phyloP scores from a whole-genome alignment of 1,284 basidiomycete genomes.

The Austropuccinia psidii region DNA sequence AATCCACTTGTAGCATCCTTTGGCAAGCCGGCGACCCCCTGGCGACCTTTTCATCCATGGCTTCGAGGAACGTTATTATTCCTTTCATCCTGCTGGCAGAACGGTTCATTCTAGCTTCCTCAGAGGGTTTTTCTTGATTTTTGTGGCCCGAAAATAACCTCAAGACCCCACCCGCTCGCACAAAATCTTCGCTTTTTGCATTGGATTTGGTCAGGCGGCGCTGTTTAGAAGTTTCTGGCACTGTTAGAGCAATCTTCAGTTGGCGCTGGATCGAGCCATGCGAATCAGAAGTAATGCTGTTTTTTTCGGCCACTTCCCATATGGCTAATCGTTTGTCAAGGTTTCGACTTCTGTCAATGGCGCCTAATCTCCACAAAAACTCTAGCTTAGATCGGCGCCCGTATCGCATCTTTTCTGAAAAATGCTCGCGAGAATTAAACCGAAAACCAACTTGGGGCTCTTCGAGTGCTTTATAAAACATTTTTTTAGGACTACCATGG shows the following conservation, averaged over 20 bases:
- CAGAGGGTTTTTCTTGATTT: slow-evolving; percentile 42
- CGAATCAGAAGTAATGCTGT: slow-evolving; percentile 41
- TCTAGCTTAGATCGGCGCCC: slow-evolving; percentile 46
- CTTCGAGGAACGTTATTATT: slow-evolving; percentile 44
- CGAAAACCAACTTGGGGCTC: slow-evolving; percentile 47
- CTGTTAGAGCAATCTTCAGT: no score
- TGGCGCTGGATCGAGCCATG: slow-evolving; percentile 42
- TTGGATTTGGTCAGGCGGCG: neutral
- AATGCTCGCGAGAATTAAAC: slow-evolving; percentile 44
- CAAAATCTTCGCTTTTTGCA: slow-evolving; percentile 37
- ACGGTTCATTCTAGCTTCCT: slow-evolving; percentile 42
- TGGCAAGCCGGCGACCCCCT: neutral
- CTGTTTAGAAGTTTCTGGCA: neutral
- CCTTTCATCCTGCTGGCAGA: slow-evolving; percentile 45
- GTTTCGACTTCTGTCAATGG: slow-evolving; percentile 43
- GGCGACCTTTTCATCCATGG: slow-evolving; percentile 41
- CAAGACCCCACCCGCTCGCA: slow-evolving; percentile 45
- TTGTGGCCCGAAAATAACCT: slow-evolving; percentile 45
- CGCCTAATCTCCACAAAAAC: slow-evolving; percentile 46
- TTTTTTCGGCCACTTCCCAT: slow-evolving; percentile 44
- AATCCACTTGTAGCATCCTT: slow-evolving; percentile 21
- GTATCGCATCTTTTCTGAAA: slow-evolving; percentile 45
- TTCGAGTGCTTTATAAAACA: no score
- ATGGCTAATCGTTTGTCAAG: slow-evolving; percentile 42
- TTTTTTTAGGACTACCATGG: no score